Conservation (phyloP, 441 rosid species). For the Pelargonium australe region DNA sequence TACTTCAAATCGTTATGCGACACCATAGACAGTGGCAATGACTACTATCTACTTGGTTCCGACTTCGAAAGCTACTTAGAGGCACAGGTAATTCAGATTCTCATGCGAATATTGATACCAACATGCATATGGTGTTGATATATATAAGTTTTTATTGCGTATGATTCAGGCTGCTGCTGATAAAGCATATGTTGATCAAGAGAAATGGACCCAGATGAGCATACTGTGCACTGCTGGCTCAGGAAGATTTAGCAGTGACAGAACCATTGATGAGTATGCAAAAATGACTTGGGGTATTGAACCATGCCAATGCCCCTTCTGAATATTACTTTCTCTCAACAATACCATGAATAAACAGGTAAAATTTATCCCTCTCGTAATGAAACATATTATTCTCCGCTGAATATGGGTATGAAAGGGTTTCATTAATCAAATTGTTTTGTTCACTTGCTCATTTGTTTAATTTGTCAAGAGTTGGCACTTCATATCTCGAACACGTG, state of each 20-base stretch:
- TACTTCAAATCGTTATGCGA: slow-evolving; percentile 43
- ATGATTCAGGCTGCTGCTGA: slow-evolving; percentile 43
- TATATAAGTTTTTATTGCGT: background rate
- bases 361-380: too few relatives aligned
- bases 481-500: too few relatives aligned
- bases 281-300: slow-evolving; percentile 38
- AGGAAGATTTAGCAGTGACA: slow-evolving; percentile 48
- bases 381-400: too few relatives aligned
- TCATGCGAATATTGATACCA: background rate
- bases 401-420: too few relatives aligned
- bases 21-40: slow-evolving; percentile 33
- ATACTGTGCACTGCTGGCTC: slow-evolving; percentile 46
- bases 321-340: slow-evolving; percentile 3
- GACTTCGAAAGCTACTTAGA: slow-evolving; percentile 45
- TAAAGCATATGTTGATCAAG: slow-evolving; percentile 39
- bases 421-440: too few relatives aligned
- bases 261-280: slow-evolving; percentile 46
- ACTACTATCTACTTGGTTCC: slow-evolving; percentile 38
- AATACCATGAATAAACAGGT: background rate
- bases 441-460: too few relatives aligned
- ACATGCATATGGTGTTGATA: background rate
- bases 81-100: slow-evolving; percentile 37
- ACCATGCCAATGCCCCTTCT: slow-evolving; percentile 39
- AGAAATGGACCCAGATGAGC: slow-evolving; percentile 45
- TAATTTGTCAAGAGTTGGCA: too few relatives aligned